Base-by-base conservation (phyloP, 805 yeast genomes). In the Candida stauntonica region DNA sequence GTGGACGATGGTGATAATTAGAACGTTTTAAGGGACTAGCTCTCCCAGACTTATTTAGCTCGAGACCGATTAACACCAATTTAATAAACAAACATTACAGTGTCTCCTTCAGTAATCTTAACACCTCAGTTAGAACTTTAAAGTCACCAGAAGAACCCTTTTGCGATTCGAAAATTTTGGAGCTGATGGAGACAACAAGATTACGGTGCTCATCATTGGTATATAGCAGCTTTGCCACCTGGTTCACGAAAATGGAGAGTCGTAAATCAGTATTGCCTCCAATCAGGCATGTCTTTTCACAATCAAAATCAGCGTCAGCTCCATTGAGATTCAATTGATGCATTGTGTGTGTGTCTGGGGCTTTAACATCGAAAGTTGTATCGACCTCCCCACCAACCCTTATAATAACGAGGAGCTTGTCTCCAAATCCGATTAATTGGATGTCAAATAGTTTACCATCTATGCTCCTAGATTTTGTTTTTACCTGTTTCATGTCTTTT, bases 1-100 rank as follows among this genome's bases (percentile, higher is more conserved):
- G 70, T 82, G n/a, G 79, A 77, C 45, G 81, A 79, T 39, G 68
- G 68, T n/a, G 73, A 67, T 15, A 53, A 39, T 16, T 54, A 45
- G 28, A 12, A 8, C n/a, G n/a, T n/a, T n/a, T n/a, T n/a, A n/a
- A n/a, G n/a, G n/a, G n/a, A n/a, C n/a, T n/a, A n/a, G n/a, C n/a
- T n/a, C n/a, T n/a, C n/a, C n/a, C n/a, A n/a, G n/a, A n/a, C n/a
- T n/a, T n/a, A n/a, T n/a, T n/a, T n/a, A n/a, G n/a, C n/a, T n/a
- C n/a, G n/a, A n/a, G n/a, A n/a, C n/a, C n/a, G n/a, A n/a, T n/a
- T n/a, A n/a, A n/a, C n/a, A n/a, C n/a, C n/a, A n/a, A n/a, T n/a
- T n/a, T n/a, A n/a, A n/a, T n/a, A n/a, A n/a, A n/a, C n/a, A n/a
- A n/a, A n/a, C n/a, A n/a, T n/a, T 12, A 28, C 11, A 28, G n/a